A percentile compares a stretch with the other conserved stretches of the same genome.
phyloP scores from a whole-genome alignment of 2,329 filamentous ascomycete genomes.

The Bipolaris cookei region DNA sequence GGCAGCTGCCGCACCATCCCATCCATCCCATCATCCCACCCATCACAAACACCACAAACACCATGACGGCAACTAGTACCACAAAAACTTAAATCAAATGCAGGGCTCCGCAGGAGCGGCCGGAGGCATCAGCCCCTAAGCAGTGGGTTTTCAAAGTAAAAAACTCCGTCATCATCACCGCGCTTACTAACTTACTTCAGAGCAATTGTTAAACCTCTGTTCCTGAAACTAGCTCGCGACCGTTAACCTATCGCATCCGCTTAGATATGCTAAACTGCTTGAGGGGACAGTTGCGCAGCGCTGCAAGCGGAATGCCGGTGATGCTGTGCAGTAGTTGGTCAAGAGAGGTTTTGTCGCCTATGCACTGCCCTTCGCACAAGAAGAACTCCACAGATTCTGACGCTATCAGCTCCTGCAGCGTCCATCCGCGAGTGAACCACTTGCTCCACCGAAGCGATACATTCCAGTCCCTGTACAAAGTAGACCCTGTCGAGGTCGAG shows the following conservation, averaged over 20 bases:
- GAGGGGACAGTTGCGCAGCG: neutral
- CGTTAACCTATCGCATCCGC: neutral
- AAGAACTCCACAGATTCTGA: conserved; percentile 24
- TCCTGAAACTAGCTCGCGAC: too few species aligned
- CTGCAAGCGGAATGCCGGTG: conserved; percentile 11
- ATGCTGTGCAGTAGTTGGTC: conserved; percentile 21
- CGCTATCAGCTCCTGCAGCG: conserved; percentile 13
- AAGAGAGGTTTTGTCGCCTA: conserved; percentile 22
- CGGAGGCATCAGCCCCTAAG: too few species aligned
- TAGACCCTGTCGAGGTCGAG: neutral
- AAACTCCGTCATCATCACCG: too few species aligned
- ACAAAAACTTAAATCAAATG: too few species aligned
- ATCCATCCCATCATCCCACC: too few species aligned
- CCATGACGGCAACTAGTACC: too few species aligned
- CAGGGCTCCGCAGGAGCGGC: too few species aligned
- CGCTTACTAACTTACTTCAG: too few species aligned
- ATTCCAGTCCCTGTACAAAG: neutral
- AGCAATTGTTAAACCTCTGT: too few species aligned
- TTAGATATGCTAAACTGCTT: neutral
- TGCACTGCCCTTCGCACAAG: conserved; percentile 12
- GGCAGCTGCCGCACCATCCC: too few species aligned
- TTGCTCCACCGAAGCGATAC: neutral
- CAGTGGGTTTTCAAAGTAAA: too few species aligned
- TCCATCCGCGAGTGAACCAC: neutral
- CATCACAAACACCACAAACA: too few species aligned